Percentiles rank a stretch among this genome's conserved stretches.
phyloP scores from a whole-genome alignment of 768 basidiomycete species.

The Suillus clintonianus region DNA sequence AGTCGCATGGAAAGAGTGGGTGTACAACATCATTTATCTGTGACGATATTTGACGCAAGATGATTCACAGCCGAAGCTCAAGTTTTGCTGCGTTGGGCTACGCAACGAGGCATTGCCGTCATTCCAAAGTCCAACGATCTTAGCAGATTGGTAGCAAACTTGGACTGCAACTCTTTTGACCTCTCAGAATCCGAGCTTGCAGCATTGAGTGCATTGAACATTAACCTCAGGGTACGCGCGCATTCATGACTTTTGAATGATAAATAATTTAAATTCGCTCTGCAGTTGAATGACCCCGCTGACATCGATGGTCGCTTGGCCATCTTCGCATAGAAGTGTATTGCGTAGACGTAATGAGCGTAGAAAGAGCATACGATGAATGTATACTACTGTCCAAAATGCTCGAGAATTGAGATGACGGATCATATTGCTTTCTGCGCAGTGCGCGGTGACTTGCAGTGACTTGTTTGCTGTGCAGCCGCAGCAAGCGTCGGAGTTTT shows the following conservation, averaged over 20 bases:
- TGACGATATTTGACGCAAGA: not conserved
- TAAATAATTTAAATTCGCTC: conserved; percentile 6
- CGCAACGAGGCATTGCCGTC: conserved; percentile 71
- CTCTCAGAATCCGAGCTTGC: conserved; percentile 61
- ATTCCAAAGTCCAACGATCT: conserved; percentile 69
- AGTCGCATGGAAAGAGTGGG: conserved; percentile 54
- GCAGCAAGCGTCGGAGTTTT: conserved; percentile 47
- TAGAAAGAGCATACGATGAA: conserved; percentile 5
- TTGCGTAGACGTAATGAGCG: conserved; percentile 3
- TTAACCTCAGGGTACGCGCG: conserved; percentile 57
- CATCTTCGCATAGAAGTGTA: conserved; percentile 64
- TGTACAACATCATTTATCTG: not conserved
- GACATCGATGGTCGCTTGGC: conserved; percentile 64
- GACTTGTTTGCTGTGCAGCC: conserved; percentile 9
- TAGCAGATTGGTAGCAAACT: conserved; percentile 43
- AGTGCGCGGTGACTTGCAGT: no score
- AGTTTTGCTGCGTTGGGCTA: conserved; percentile 78
- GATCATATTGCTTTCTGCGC: not conserved
- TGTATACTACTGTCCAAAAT: not conserved
- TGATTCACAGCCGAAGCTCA: conserved; percentile 47
- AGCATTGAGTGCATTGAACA: conserved; percentile 59
- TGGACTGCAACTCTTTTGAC: conserved; percentile 47
- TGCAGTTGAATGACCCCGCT: conserved; percentile 69
- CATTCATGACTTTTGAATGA: not conserved
- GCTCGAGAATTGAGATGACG: not conserved